A percentile compares a stretch with the other conserved stretches of the same genome.
Conservation (phyloP, 2,329 filamentous ascomycete species). For the Nothomitra cinnamomea region DNA sequence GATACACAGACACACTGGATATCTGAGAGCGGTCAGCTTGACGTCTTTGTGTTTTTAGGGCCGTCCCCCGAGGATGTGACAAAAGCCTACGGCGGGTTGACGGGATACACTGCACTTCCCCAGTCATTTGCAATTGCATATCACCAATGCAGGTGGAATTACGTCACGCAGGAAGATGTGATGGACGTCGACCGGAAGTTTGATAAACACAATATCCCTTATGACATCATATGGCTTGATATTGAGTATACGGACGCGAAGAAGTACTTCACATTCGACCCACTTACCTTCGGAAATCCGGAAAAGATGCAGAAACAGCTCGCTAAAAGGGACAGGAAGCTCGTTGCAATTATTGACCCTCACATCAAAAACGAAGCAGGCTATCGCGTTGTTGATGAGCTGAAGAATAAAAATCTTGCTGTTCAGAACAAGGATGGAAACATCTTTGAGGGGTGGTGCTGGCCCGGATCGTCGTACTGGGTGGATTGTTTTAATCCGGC, state of each 20-base stretch:
- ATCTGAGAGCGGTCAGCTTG: slow-evolving; percentile 75
- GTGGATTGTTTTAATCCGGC: slow-evolving; percentile 91
- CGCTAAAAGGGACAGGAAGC: slow-evolving; percentile 68
- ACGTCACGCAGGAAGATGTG: slow-evolving; percentile 91
- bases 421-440: slow-evolving; percentile 81
- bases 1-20: slow-evolving; percentile 92
- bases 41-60: slow-evolving; percentile 88
- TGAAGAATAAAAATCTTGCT: slow-evolving; percentile 69
- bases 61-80: slow-evolving; percentile 70
- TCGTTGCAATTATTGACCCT: slow-evolving; percentile 89
- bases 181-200: slow-evolving; percentile 94
- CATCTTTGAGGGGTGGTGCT: slow-evolving; percentile 94
- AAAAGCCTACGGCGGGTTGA: slow-evolving; percentile 72
- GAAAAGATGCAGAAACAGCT: slow-evolving; percentile 77
- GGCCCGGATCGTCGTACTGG: slow-evolving; percentile 95
- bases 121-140: slow-evolving; percentile 87
- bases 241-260: slow-evolving; percentile 95
- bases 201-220: slow-evolving; percentile 87
- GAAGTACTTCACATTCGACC: slow-evolving; percentile 97
- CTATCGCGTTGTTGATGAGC: slow-evolving; percentile 60
- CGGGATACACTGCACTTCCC: slow-evolving; percentile 78
- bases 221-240: slow-evolving; percentile 98
- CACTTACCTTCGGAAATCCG: slow-evolving; percentile 72
- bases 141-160: slow-evolving; percentile 98
- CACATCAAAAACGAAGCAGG: slow-evolving; percentile 86